Evolutionary conservation across 176 grass and related monocot species (phyloP).

Genomic region (Lolium perenne): DNA sequence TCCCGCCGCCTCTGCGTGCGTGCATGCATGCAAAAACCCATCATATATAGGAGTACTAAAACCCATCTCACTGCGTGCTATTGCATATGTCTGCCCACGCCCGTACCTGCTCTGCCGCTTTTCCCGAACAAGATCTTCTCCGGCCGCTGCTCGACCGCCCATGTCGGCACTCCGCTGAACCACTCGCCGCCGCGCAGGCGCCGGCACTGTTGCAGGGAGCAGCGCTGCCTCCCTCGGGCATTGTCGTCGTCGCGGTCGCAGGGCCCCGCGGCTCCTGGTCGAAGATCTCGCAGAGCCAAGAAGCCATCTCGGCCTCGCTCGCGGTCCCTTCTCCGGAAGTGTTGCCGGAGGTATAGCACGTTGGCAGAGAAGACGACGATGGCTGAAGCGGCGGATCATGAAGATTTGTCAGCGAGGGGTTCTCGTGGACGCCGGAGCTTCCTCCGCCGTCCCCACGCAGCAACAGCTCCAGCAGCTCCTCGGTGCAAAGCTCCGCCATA

Average conservation of each 20-base stretch:
- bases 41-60: not conserved
- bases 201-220: too few species aligned
- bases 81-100: not conserved
- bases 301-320: slow-evolving; percentile 26
- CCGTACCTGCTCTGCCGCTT: not conserved
- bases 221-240: not conserved
- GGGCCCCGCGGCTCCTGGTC: not conserved
- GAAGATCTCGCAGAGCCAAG: slow-evolving; percentile 5
- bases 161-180: not conserved
- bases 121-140: not conserved
- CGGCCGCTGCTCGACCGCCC: not conserved
- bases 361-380: not conserved
- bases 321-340: not conserved
- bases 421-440: not conserved
- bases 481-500: too few species aligned
- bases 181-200: not conserved
- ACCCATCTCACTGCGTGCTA: not conserved
- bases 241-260: not conserved
- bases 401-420: not conserved
- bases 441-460: too few species aligned
- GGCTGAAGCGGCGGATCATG: too few species aligned
- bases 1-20: slow-evolving; percentile 11
- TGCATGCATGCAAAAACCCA: not conserved
- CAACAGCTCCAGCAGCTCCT: too few species aligned
- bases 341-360: not conserved